Evolutionary conservation across 305 asterid species (phyloP).

Genomic region (Solanum hybrid): DNA sequence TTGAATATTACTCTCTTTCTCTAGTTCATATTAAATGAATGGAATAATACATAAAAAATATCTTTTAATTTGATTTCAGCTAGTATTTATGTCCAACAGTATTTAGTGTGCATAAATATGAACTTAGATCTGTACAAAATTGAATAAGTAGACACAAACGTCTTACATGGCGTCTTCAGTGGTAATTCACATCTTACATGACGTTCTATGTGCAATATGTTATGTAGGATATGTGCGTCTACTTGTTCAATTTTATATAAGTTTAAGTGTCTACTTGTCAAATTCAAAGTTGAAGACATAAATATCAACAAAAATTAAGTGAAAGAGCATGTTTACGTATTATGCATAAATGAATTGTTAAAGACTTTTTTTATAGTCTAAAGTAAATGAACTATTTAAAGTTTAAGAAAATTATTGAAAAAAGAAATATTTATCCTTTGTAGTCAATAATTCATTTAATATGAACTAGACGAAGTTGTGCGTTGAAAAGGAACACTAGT

Average conservation of each 20-base stretch:
- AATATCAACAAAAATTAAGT: no score
- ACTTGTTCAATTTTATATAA: no score
- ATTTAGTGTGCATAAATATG: no score
- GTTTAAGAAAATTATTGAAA: background rate
- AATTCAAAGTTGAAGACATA: background rate
- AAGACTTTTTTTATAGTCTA: background rate
- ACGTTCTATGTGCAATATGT: background rate
- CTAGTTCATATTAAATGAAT: background rate
- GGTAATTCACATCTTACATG: background rate
- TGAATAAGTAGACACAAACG: background rate
- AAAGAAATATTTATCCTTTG: no score
- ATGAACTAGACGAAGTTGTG: background rate
- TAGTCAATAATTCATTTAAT: background rate
- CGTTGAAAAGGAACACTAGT: background rate
- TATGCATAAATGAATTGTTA: background rate
- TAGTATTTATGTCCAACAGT: no score
- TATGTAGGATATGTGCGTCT: no score
- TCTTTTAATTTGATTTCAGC: no score
- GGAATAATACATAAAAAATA: background rate
- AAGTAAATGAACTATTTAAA: background rate
- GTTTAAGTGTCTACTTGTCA: no score
- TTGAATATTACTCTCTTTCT: background rate
- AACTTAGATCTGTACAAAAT: no score
- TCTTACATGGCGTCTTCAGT: background rate
- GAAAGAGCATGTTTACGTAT: background rate